Evolutionary conservation across 2,329 filamentous ascomycete species (phyloP).

Genomic region (Colletotrichum falcatum): DNA sequence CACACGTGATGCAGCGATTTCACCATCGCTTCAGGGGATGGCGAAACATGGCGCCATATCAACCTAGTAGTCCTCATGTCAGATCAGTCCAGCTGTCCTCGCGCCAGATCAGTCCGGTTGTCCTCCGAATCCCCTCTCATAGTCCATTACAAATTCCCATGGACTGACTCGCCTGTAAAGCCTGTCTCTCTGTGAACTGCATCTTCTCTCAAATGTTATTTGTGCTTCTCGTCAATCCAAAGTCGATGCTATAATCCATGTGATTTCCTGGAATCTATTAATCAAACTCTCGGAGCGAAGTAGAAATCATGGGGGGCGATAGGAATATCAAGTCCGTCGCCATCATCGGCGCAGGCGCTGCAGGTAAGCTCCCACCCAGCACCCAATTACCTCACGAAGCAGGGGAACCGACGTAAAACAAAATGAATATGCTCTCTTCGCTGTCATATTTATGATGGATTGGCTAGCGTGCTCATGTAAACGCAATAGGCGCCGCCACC

Average conservation of each 20-base stretch:
- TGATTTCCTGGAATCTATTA: neutral
- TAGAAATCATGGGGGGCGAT: slow-evolving; percentile 41
- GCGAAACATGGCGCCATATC: slow-evolving; percentile 39
- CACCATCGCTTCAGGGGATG: slow-evolving; percentile 38
- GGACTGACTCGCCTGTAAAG: slow-evolving; percentile 4
- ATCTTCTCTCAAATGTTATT: slow-evolving; percentile 6
- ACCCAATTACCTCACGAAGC: too few species aligned
- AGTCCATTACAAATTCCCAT: slow-evolving; percentile 28
- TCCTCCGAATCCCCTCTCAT: slow-evolving; percentile 1
- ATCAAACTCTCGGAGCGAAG: neutral
- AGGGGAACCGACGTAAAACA: neutral
- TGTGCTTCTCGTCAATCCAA: neutral
- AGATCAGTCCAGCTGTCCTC: slow-evolving; percentile 9
- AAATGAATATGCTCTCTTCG: too few species aligned
- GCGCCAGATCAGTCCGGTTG: slow-evolving; percentile 7
- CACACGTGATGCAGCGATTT: slow-evolving; percentile 39
- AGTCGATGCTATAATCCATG: neutral
- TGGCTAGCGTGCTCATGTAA: neutral
- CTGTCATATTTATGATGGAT: neutral
- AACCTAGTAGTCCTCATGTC: too few species aligned
- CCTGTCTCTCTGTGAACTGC: neutral
- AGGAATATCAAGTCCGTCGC: slow-evolving; percentile 54
- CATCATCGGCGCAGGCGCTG: slow-evolving; percentile 57
- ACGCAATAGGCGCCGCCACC: slow-evolving; percentile 56
- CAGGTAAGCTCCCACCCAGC: slow-evolving; percentile 47